Evolutionary conservation across 805 yeast species (phyloP).

Genomic region (Candida pseudofarinosa): DNA sequence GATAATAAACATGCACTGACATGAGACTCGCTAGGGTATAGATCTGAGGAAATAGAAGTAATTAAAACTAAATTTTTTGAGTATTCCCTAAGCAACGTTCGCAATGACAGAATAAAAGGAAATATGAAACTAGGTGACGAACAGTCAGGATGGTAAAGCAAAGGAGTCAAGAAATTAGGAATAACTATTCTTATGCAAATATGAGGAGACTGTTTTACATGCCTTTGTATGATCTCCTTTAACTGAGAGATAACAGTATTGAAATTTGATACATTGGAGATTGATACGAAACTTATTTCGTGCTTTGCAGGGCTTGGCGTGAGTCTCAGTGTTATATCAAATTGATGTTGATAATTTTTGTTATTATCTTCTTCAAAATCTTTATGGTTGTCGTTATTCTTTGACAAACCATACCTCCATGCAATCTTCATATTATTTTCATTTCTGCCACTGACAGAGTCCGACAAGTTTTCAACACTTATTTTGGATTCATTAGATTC

Average conservation of each 20-base stretch:
- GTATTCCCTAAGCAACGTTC: constrained; percentile 48
- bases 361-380: constrained; percentile 20
- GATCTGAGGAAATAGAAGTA: constrained; percentile 57
- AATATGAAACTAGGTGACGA: constrained; percentile 46
- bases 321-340: constrained; percentile 72
- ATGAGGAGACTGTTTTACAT: constrained; percentile 36
- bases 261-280: constrained; percentile 16
- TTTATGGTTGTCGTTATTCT: constrained; percentile 20
- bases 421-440: constrained; percentile 73
- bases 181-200: constrained; percentile 61
- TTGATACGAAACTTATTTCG: constrained; percentile 57
- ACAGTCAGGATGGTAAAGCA: constrained; percentile 54
- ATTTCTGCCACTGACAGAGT: constrained; percentile 4
- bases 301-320: constrained; percentile 60
- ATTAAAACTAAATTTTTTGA: constrained; percentile 45
- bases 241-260: constrained; percentile 36
- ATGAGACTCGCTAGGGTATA: constrained; percentile 53
- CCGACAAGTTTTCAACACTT: constrained; percentile 58
- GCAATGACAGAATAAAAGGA: constrained; percentile 58
- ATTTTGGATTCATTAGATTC: constrained; percentile 56
- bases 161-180: constrained; percentile 80
- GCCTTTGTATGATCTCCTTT: constrained; percentile 28
- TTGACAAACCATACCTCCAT: constrained; percentile 76
- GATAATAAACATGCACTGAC: constrained; percentile 51
- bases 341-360: constrained; percentile 58